Base-by-base conservation (phyloP, 176 grass and related monocot genomes). In the Aegilops umbellulata region DNA sequence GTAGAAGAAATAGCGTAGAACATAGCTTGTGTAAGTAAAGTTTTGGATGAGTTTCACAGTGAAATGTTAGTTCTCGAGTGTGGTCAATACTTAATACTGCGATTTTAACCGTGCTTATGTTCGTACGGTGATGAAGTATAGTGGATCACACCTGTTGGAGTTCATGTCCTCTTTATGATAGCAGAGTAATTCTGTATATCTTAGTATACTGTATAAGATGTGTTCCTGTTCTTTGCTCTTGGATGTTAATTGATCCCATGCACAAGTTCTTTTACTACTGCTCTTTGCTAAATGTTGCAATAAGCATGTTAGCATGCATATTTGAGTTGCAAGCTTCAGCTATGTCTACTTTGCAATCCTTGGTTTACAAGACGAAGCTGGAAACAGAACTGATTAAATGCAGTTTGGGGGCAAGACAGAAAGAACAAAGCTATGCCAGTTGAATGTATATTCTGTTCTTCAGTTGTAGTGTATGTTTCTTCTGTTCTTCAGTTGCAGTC, bases 201-300 rank as follows among this genome's bases (percentile, higher is more conserved):
- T 74, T 19, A 49, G 24, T 31, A 76, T 31, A 76, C 44, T 53
- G 9, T 22, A 39, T 66, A 41, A 81, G 14, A 65, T 41, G 30
- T 41, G 17, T 65, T 38, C 10, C 17, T 78, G 44, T 78, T 63
- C 20, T 60, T 35, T 69, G 26, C 17, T 83, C 44, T 76, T 83
- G 22, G 64, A 71, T 39, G 51, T 26, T 47, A 27, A 47, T 2
- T 0, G 0, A 60, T 51, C 26, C 9, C 64, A 77, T 35, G 17
- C 23, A 4, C 30, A 46, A 26, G 73, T 36, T 47, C 0, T 62
- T 64, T 46, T 46, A 22, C 20, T n/a, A 26, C 53, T 42, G 69
- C 41, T 78, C 46, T 69, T 19, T 87, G 72, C 29, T 81, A 19
- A 65, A 32, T 7, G 39, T 53, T 86, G 60, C 66, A 49, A 22